phyloP scores from a whole-genome alignment of 163 green algal species.

The Scenedesmus sp. region DNA sequence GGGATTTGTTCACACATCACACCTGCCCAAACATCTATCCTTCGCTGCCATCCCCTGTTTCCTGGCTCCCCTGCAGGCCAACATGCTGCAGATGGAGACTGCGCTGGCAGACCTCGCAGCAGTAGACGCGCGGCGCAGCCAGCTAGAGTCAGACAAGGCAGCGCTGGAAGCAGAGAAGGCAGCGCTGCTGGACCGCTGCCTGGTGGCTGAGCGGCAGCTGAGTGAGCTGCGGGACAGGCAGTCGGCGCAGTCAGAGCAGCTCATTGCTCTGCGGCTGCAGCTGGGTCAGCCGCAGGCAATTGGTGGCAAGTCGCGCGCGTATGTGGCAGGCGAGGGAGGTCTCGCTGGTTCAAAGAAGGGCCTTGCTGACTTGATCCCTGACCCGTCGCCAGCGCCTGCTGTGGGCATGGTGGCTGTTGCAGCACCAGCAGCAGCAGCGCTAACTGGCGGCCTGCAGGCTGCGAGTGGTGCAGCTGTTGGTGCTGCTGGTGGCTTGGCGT shows the following conservation, averaged over 20 bases:
- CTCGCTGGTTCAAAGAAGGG: neutral
- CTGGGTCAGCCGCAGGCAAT: neutral
- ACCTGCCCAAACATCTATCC: too few relatives aligned
- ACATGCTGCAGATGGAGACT: slow-evolving; percentile 34
- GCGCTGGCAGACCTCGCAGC: neutral
- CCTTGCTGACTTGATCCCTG: neutral
- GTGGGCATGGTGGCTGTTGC: neutral
- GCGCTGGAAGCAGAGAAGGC: neutral
- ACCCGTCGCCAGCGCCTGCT: neutral
- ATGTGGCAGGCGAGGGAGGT: neutral
- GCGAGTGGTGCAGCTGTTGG: neutral
- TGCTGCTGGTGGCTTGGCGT: neutral
- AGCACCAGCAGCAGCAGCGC: neutral
- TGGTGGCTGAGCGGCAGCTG: slow-evolving; percentile 11
- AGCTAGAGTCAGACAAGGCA: neutral
- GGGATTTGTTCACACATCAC: too few relatives aligned
- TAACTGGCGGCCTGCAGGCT: neutral
- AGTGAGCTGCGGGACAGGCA: neutral
- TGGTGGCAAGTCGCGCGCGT: neutral
- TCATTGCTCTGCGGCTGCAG: slow-evolving; percentile 7
- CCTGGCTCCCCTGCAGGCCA: neutral
- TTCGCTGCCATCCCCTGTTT: too few relatives aligned
- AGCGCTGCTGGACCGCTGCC: slow-evolving; percentile 6
- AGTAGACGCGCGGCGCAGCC: neutral
- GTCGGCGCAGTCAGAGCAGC: neutral